A percentile compares a stretch with the other conserved stretches of the same genome.
These are phyloP conservation scores for Brassica balearica DNA, from an alignment of 441 rosid species.

Conservation along the genomic window DNA sequence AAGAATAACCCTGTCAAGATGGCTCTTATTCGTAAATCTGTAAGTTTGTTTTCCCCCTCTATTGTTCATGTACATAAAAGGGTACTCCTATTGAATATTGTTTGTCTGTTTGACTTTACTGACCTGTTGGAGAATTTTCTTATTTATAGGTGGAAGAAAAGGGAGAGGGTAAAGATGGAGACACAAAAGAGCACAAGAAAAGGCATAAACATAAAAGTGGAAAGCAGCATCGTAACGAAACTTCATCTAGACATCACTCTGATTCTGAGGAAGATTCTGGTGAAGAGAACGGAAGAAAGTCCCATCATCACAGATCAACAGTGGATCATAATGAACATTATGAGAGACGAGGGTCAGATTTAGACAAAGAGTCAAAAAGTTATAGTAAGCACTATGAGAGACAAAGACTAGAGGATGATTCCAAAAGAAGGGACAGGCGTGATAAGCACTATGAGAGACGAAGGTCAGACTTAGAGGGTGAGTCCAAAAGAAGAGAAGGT, in stretches of 20 bases:
- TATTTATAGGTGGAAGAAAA: constrained; percentile 58
- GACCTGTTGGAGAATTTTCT: constrained; percentile 22
- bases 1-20: constrained; percentile 92
- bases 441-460: constrained; percentile 34
- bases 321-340: constrained; percentile 41
- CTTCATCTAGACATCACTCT: constrained; percentile 45
- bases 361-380: constrained; percentile 35
- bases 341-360: constrained; percentile 43
- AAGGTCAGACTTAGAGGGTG: constrained; percentile 11
- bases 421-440: not conserved
- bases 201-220: constrained; percentile 51
- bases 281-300: constrained; percentile 44
- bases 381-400: constrained; percentile 35
- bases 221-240: constrained; percentile 55
- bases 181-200: not conserved
- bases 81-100: no score
- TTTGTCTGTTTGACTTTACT: not conserved
- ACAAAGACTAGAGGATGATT: constrained; percentile 19
- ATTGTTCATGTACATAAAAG: not conserved
- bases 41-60: constrained; percentile 37
- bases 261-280: constrained; percentile 53
- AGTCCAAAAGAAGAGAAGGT: constrained; percentile 5
- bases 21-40: constrained; percentile 89
- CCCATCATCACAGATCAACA: constrained; percentile 37
- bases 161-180: constrained; percentile 48